Percentiles rank a stretch among this genome's conserved stretches.
These are phyloP conservation scores for Globisporangium middletonii DNA, from an alignment of 352 stramenopile species.

Conservation along the genomic window DNA sequence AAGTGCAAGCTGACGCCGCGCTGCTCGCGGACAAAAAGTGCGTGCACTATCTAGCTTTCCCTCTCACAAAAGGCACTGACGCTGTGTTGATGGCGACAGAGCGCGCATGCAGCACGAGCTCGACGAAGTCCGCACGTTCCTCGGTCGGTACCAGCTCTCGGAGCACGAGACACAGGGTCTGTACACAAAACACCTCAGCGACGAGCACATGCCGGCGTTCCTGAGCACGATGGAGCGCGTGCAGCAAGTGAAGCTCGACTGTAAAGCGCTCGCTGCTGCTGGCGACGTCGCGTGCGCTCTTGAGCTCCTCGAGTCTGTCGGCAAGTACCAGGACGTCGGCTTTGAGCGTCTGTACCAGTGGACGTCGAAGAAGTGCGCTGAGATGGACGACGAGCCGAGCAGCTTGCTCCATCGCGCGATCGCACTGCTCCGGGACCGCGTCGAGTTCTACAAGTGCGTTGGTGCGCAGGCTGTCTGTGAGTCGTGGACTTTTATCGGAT, in stretches of 20 bases:
- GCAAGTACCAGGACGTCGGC: slow-evolving; percentile 76
- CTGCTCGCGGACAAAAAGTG: slow-evolving; percentile 38
- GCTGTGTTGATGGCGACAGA: slow-evolving; percentile 19
- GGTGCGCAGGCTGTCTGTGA: not conserved
- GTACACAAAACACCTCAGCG: slow-evolving; percentile 25
- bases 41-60: not conserved
- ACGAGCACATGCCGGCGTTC: slow-evolving; percentile 53
- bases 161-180: slow-evolving; percentile 60
- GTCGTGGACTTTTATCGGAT: not conserved
- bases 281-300: slow-evolving; percentile 51
- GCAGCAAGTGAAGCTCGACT: slow-evolving; percentile 66
- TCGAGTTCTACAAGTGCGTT: slow-evolving; percentile 74
- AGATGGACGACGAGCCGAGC: slow-evolving; percentile 63
- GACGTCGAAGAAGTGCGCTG: slow-evolving; percentile 72
- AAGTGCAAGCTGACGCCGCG: slow-evolving; percentile 53
- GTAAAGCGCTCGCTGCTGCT: slow-evolving; percentile 41
- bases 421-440: slow-evolving; percentile 45
- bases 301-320: slow-evolving; percentile 83
- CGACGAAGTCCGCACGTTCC: slow-evolving; percentile 48
- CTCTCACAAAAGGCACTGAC: not conserved
- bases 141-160: slow-evolving; percentile 64
- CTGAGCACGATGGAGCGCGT: slow-evolving; percentile 66
- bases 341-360: slow-evolving; percentile 87
- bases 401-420: slow-evolving; percentile 64
- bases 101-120: slow-evolving; percentile 38